Conservation (phyloP, 768 basidiomycete species). For the Rhizopogon roseolus region DNA sequence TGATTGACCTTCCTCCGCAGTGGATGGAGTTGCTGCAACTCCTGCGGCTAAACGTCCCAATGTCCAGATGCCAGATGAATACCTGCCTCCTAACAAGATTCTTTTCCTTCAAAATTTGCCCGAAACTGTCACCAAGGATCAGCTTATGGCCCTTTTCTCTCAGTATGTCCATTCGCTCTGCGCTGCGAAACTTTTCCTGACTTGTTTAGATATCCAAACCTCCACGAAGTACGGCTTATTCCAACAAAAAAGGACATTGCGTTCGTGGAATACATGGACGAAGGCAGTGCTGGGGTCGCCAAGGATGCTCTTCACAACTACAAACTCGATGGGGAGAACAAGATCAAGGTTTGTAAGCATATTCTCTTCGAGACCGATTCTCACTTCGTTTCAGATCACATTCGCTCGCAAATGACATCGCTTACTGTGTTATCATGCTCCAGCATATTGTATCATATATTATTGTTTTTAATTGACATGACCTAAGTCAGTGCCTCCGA, state of each 20-base stretch:
- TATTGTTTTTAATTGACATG: constrained; percentile 15
- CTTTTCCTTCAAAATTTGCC: constrained; percentile 97
- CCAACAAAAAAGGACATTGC: constrained; percentile 97
- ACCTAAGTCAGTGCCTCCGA: constrained; percentile 3
- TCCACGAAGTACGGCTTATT: constrained; percentile 97
- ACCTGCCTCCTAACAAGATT: constrained; percentile 98
- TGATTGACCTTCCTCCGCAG: constrained; percentile 29
- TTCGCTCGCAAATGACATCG: constrained; percentile 63
- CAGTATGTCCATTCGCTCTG: constrained; percentile 50
- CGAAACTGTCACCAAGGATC: constrained; percentile 88
- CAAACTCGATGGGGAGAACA: constrained; percentile 95
- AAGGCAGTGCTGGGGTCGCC: constrained; percentile 82
- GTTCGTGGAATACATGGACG: constrained; percentile 97
- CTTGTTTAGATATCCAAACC: constrained; percentile 75
- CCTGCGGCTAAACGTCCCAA: constrained; percentile 74
- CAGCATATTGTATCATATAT: constrained; percentile 26
- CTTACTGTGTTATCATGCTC: constrained; percentile 21
- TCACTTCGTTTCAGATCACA: constrained; percentile 46
- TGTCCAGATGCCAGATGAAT: constrained; percentile 99
- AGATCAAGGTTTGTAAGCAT: constrained; percentile 75
- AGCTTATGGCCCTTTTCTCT: constrained; percentile 85
- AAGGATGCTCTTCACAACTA: constrained; percentile 97
- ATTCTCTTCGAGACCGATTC: constrained; percentile 1
- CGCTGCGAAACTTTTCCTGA: not conserved
- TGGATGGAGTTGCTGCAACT: constrained; percentile 62